A percentile compares a stretch with the other conserved stretches of the same genome.
Evolutionary conservation across 2,329 filamentous ascomycete species (phyloP).

Genomic region (Diaporthe vaccinii): DNA sequence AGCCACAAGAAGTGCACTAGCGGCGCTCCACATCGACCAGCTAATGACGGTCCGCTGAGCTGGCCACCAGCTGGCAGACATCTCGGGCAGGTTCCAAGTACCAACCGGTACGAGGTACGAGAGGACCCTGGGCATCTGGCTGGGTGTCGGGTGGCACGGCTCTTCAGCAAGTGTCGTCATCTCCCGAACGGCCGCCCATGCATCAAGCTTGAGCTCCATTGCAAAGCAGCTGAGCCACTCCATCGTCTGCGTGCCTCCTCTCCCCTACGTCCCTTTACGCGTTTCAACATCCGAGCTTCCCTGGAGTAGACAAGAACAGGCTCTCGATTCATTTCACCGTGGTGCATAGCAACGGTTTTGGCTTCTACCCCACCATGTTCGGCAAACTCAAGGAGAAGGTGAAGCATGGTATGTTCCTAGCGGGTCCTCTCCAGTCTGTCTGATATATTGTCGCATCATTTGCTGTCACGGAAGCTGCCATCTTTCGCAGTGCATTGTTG

Average conservation of each 20-base stretch:
- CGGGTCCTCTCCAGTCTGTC: constrained; percentile 16
- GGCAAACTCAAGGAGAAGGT: constrained; percentile 26
- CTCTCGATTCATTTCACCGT: background rate
- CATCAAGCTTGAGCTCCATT: background rate
- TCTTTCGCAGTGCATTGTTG: background rate
- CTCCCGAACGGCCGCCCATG: constrained; percentile 23
- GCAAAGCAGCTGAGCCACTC: constrained; percentile 31
- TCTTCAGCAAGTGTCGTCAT: constrained; percentile 26
- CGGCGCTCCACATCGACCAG: background rate
- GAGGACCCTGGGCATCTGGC: background rate
- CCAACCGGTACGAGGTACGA: background rate
- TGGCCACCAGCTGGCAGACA: background rate
- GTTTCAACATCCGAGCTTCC: constrained; percentile 18
- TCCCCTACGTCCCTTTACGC: background rate
- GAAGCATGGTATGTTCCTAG: constrained; percentile 28
- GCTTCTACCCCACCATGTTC: constrained; percentile 6
- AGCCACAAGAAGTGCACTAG: background rate
- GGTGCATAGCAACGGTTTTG: background rate
- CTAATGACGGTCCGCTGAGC: background rate
- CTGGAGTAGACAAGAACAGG: background rate
- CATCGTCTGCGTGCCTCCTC: background rate
- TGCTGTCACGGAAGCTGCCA: constrained; percentile 8
- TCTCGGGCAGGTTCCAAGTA: too few species aligned
- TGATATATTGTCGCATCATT: constrained; percentile 34
- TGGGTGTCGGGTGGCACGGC: constrained; percentile 25